phyloP scores from a whole-genome alignment of 2,329 filamentous ascomycete genomes.

The Bretziella fagacearum region DNA sequence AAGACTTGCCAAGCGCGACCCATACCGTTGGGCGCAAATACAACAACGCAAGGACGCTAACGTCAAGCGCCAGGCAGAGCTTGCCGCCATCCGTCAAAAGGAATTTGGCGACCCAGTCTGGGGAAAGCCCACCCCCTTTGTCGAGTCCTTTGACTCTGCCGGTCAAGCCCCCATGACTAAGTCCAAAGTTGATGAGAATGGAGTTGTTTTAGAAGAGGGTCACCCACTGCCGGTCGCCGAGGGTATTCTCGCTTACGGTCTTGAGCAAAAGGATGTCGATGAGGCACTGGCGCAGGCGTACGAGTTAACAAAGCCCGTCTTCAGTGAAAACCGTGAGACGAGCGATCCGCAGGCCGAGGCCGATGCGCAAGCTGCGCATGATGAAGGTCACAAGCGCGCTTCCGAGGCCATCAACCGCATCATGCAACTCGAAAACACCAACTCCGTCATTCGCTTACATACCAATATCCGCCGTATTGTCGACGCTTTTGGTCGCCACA shows the following conservation, averaged over 20 bases:
- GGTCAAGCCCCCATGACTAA: slow-evolving; percentile 28
- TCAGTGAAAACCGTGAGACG: slow-evolving; percentile 20
- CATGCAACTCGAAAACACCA: slow-evolving; percentile 58
- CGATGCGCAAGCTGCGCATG: slow-evolving; percentile 27
- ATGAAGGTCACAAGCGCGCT: slow-evolving; percentile 46
- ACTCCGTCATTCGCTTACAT: slow-evolving; percentile 58
- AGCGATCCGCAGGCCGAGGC: slow-evolving; percentile 19
- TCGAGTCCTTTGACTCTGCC: slow-evolving; percentile 61
- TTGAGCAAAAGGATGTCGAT: slow-evolving; percentile 51
- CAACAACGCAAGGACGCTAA: slow-evolving; percentile 74
- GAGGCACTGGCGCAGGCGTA: slow-evolving; percentile 50
- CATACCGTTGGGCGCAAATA: slow-evolving; percentile 66
- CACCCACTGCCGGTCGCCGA: slow-evolving; percentile 30
- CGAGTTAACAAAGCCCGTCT: slow-evolving; percentile 43
- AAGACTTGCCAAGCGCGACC: slow-evolving; percentile 54
- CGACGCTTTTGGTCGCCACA: slow-evolving; percentile 76
- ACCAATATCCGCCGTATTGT: slow-evolving; percentile 75
- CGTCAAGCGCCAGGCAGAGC: slow-evolving; percentile 52
- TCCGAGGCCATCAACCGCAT: slow-evolving; percentile 65
- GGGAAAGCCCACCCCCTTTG: slow-evolving; percentile 63
- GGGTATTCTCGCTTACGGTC: slow-evolving; percentile 56
- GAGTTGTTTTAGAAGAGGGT: slow-evolving; percentile 25
- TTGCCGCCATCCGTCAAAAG: slow-evolving; percentile 46
- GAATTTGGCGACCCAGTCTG: slow-evolving; percentile 61
- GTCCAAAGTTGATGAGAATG: slow-evolving; percentile 26